phyloP scores from a whole-genome alignment of 2,329 filamentous ascomycete species.

The Chaetomium strumarium region DNA sequence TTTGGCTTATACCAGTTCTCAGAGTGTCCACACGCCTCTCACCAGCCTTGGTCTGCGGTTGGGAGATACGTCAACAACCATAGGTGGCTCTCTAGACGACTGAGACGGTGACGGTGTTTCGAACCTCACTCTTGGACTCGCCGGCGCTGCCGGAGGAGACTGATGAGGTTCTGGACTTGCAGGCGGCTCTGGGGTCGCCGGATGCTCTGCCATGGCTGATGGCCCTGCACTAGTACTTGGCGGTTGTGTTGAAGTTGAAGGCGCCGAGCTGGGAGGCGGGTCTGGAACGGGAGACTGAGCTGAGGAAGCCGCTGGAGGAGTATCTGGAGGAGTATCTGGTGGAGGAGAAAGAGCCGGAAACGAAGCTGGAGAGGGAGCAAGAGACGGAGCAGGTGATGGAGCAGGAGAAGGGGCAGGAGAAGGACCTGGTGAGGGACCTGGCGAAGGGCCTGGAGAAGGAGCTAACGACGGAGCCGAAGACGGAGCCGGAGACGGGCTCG shows the following conservation, averaged over 20 bases:
- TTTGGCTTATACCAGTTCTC: too few species aligned
- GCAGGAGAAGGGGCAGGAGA: neutral
- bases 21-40: too few species aligned
- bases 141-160: neutral
- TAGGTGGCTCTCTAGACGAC: neutral
- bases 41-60: neutral
- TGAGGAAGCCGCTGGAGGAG: too few species aligned
- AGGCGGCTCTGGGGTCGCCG: neutral
- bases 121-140: too few species aligned
- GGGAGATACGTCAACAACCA: neutral
- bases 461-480: neutral
- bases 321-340: neutral
- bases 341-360: neutral
- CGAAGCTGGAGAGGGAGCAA: neutral
- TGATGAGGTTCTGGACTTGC: neutral
- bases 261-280: too few species aligned
- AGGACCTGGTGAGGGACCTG: neutral
- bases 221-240: neutral
- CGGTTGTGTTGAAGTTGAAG: neutral
- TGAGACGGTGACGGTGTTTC: neutral
- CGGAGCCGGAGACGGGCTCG: neutral
- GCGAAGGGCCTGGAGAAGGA: neutral
- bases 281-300: neutral
- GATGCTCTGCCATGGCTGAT: neutral
- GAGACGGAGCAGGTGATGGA: neutral